Base-by-base conservation (phyloP, 176 grass and related monocot species). In the Hyparrhenia diplandra region DNA sequence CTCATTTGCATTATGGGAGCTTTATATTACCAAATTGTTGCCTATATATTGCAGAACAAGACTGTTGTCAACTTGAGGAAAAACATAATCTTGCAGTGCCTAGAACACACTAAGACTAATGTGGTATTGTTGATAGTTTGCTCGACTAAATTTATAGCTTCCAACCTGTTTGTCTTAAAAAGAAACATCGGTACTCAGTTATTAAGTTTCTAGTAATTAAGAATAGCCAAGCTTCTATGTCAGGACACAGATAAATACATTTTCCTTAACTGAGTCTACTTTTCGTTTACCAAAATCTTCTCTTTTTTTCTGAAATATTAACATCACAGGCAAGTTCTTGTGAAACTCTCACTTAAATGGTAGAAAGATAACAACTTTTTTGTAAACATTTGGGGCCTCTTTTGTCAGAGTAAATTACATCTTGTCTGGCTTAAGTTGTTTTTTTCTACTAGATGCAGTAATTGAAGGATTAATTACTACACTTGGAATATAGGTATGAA, bases 401-500 rank as follows among this genome's bases (percentile, higher is more conserved):
- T 1, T 34, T 42, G 7, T 18, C 45, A n/a, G 13, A 76, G 0
- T 64, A 20, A 57, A 64, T 32, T 87, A 71, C 3, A 23, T 83
- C 40, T 63, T 32, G 13, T 42, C 3, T 82, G 77, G 1, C 18
- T 64, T 83, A 55, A 25, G 55, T 39, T 41, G 2, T 9, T 60
- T 55, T 39, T 28, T 70, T 68, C 6, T 54, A 45, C 31, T 28
- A 64, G 6, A 37, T 25, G 30, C 30, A 35, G 34, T 75, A 8
- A 60, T 31, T 46, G 29, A 14, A 67, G 31, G 61, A 64, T 27
- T 88, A 55, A 59, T 71, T 54, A 14, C 20, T 49, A 46, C 18
- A 32, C 6, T 31, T 82, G 49, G 69, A 59, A 84, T 65, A 27
- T 86, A 95, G 90, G 90, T 81, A 95, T 91, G 88, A 95, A 95